phyloP scores from a whole-genome alignment of 1,284 basidiomycete species.

The Abortiporus biennis region DNA sequence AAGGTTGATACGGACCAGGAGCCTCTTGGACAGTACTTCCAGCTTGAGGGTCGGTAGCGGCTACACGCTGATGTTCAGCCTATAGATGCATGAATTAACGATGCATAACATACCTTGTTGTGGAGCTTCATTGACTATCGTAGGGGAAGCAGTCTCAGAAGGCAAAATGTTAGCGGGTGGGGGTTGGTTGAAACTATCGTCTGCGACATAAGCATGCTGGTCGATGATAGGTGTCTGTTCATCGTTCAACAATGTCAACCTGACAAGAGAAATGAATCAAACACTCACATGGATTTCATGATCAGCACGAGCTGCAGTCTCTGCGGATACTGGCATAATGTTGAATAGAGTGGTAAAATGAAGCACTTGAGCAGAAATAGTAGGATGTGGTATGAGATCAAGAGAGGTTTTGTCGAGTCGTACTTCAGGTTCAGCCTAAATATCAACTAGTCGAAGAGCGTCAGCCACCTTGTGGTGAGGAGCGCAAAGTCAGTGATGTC shows the following conservation, averaged over 20 bases:
- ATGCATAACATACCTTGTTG: constrained; percentile 12
- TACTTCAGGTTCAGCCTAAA: too few relatives aligned
- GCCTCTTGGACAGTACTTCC: too few relatives aligned
- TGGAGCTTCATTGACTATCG: constrained; percentile 6
- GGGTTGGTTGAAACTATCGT: neutral
- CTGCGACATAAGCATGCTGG: constrained; percentile 1
- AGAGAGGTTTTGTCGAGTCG: too few relatives aligned
- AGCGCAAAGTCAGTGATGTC: too few relatives aligned
- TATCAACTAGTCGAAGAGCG: too few relatives aligned
- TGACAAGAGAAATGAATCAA: neutral
- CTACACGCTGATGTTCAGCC: too few relatives aligned
- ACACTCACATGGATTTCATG: constrained; percentile 3
- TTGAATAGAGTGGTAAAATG: too few relatives aligned
- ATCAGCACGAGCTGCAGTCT: constrained; percentile 13
- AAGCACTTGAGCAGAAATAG: too few relatives aligned
- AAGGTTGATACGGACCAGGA: constrained; percentile 5
- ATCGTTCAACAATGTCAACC: neutral
- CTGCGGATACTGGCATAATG: constrained; percentile 8
- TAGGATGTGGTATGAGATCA: too few relatives aligned
- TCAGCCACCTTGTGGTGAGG: too few relatives aligned
- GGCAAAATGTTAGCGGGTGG: constrained; percentile 5
- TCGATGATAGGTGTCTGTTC: constrained; percentile 7
- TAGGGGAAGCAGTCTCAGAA: constrained; percentile 10
- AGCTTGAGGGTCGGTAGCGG: too few relatives aligned
- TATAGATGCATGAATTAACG: too few relatives aligned